Base-by-base conservation (phyloP, 352 stramenopile genomes). In the Globisporangium solare region DNA sequence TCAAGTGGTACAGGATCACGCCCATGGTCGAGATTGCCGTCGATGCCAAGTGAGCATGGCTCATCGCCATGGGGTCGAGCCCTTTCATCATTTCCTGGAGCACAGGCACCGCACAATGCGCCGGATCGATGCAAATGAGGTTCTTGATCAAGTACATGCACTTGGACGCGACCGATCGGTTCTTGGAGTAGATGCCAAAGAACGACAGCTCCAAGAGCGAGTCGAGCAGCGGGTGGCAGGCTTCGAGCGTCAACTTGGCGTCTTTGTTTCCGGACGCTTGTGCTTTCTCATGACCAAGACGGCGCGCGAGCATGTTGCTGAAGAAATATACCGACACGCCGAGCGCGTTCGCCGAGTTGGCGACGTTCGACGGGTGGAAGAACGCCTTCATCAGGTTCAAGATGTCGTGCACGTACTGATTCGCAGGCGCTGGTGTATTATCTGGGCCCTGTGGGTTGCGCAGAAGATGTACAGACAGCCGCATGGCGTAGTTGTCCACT, bases 131-230 rank as follows among this genome's bases (percentile, higher is more conserved):
- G 47, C 67, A 84, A 13, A 92, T 37, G 10, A 87, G 41, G 54
- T 76, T 88, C 62, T 88, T 86, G 68, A 88, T 65, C 21, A 87
- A 46, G 40, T 82, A 87, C 69, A 88, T 88, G 53, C 75, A 86
- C 63, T 83, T 84, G 35, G 73, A 83, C 4, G 79, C 64, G 5
- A 89, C 73, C 7, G 68, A 74, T 13, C 60, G 66, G 53, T 74
- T 86, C 61, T 92, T 92, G 8, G 78, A 86, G 58, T 92, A 92
- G 40, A 92, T 86, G 4, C 81, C 81, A 43, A 85, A 74, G 27
- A 83, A 79, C 22, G 70, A 71, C 41, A 85, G 66, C 51, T 85
- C 68, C 35, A 89, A 41, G 1, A 88, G 61, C 35, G 53, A 66
- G 15, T 87, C 75, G 13, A 88, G 55, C 15, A 92, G 50, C 0